Conservation (phyloP, 345 rosid species). For the Melaleuca alternifolia region DNA sequence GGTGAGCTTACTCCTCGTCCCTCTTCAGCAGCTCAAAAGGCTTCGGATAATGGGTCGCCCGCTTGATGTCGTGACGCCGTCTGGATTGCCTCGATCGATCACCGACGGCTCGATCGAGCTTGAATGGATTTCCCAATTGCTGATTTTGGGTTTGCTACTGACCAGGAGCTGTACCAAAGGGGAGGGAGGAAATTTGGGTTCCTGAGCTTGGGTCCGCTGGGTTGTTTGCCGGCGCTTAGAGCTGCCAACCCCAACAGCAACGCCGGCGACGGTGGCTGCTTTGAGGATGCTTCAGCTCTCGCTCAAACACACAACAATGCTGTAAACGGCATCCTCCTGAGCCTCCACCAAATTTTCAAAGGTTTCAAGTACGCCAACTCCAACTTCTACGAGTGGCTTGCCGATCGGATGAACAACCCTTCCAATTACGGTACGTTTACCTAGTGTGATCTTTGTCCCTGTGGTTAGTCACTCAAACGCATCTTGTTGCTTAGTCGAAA, state of each 20-base stretch:
- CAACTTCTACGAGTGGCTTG: conserved; percentile 28
- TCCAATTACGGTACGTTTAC: conserved; percentile 18
- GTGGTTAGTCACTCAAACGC: accelerated
- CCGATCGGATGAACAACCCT: conserved; percentile 25
- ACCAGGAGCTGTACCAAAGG: conserved; percentile 26
- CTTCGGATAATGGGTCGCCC: neutral
- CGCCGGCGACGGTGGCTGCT: conserved; percentile 21
- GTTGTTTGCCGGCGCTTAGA: conserved; percentile 38
- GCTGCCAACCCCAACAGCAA: conserved; percentile 19
- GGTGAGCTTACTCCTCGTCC: conserved; percentile 5
- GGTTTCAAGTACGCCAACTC: conserved; percentile 35
- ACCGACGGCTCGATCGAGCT: neutral
- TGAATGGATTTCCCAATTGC: neutral
- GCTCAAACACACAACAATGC: conserved; percentile 39
- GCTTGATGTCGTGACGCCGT: neutral
- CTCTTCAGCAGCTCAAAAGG: neutral
- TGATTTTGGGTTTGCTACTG: neutral
- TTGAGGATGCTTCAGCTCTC: conserved; percentile 33
- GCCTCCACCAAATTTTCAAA: conserved; percentile 13
- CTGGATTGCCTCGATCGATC: neutral
- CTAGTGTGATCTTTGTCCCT: too few species aligned
- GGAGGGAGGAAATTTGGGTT: conserved; percentile 47
- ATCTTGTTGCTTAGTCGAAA: neutral
- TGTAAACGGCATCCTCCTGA: conserved; percentile 15
- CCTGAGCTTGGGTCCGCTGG: conserved; percentile 33